A percentile compares a stretch with the other conserved stretches of the same genome.
phyloP scores from a whole-genome alignment of 345 rosid species.

The Angophora floribunda region DNA sequence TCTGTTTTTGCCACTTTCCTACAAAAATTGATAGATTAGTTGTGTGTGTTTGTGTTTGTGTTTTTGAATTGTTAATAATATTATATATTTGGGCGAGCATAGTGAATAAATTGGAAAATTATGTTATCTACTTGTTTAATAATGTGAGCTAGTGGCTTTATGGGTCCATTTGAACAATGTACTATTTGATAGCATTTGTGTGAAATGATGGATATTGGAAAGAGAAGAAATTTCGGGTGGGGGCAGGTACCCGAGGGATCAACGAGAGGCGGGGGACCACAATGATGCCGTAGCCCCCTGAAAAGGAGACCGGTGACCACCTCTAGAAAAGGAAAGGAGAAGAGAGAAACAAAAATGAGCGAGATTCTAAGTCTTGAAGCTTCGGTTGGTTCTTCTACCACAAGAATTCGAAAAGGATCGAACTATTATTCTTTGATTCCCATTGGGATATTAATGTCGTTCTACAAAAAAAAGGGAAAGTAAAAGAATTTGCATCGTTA shows the following conservation, averaged over 20 bases:
- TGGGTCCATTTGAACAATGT: neutral
- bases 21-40: neutral
- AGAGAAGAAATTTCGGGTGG: neutral
- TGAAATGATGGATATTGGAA: neutral
- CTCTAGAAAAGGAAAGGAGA: neutral
- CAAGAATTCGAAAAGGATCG: neutral
- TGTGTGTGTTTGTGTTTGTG: neutral
- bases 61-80: neutral
- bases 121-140: neutral
- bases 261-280: neutral
- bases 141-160: neutral
- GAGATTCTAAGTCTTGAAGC: neutral
- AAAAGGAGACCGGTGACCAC: neutral
- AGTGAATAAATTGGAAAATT: neutral
- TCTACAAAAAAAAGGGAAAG: neutral
- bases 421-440: neutral
- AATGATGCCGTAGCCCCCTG: neutral
- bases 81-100: neutral
- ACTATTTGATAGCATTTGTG: neutral
- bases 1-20: neutral
- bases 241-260: neutral
- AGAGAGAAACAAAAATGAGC: neutral
- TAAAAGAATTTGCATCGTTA: fast-evolving
- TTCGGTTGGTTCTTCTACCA: neutral
- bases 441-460: neutral